These are phyloP conservation scores for Pseudogymnoascus destructans DNA, from an alignment of 2,329 filamentous ascomycete genomes.

Conservation along the genomic window DNA sequence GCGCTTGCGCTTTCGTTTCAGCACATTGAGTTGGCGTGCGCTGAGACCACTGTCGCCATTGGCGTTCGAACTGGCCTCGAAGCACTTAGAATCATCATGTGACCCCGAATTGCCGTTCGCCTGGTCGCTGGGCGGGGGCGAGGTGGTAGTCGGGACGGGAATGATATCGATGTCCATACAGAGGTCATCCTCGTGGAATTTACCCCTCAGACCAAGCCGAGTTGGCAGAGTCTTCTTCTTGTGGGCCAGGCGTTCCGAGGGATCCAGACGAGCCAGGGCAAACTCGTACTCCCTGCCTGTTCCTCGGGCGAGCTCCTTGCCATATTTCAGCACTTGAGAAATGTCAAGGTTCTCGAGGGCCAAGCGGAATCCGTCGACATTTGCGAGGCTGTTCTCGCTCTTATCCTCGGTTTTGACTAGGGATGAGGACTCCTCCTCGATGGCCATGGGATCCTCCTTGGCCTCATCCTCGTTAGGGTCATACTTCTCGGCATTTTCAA, in stretches of 20 bases:
- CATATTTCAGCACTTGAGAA: constrained; percentile 64
- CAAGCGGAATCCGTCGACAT: constrained; percentile 50
- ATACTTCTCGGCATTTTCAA: constrained; percentile 74
- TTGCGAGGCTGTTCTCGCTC: constrained; percentile 29
- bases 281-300: constrained; percentile 75
- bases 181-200: constrained; percentile 75
- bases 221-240: constrained; percentile 80
- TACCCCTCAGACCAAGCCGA: constrained; percentile 71
- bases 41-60: constrained; percentile 58
- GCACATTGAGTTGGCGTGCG: constrained; percentile 82
- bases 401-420: constrained; percentile 43
- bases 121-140: constrained; percentile 16
- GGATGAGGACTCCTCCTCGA: constrained; percentile 27
- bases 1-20: constrained; percentile 88
- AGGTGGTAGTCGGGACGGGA: constrained; percentile 12
- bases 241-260: constrained; percentile 65
- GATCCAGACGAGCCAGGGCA: constrained; percentile 66
- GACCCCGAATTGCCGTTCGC: constrained; percentile 33
- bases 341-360: constrained; percentile 66
- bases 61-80: constrained; percentile 15
- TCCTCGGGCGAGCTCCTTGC: constrained; percentile 71
- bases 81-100: constrained; percentile 27
- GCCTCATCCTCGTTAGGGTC: constrained; percentile 74
- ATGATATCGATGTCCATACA: constrained; percentile 47
- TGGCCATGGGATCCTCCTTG: constrained; percentile 33